Percentiles rank a stretch among this genome's conserved stretches.
These are phyloP conservation scores for Pseudogymnoascus sp. DNA, from an alignment of 2,329 filamentous ascomycete species.

Conservation along the genomic window DNA sequence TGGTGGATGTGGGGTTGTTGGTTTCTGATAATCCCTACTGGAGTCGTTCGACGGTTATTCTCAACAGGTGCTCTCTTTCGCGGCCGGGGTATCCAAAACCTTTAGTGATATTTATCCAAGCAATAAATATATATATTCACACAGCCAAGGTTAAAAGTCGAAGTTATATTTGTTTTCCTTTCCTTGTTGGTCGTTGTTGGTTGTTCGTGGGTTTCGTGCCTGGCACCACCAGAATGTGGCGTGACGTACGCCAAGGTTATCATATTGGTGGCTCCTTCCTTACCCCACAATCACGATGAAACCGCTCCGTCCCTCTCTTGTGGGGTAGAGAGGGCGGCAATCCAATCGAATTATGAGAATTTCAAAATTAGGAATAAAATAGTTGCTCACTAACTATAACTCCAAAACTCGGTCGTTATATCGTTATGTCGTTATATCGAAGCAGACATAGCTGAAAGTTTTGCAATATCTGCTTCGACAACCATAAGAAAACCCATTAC, in stretches of 20 bases:
- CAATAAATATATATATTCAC: neutral
- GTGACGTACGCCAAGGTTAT: conserved; percentile 3
- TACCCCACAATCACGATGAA: neutral
- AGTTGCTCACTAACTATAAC: neutral
- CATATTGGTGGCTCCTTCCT: neutral
- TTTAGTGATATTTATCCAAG: neutral
- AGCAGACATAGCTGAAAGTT: neutral
- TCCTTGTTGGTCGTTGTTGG: neutral
- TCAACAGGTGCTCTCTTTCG: neutral
- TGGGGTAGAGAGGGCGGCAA: neutral
- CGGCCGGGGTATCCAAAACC: neutral
- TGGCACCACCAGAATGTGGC: neutral
- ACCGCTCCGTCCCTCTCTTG: neutral
- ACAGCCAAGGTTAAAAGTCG: neutral
- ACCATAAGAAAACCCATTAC: neutral
- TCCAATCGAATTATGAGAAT: neutral
- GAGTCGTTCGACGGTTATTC: neutral
- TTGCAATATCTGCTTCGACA: neutral
- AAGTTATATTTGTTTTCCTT: neutral
- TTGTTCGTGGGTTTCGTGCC: neutral
- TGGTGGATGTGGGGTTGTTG: neutral
- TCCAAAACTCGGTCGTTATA: neutral
- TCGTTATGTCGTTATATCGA: neutral
- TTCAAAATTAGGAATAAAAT: neutral
- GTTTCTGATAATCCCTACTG: conserved; percentile 7